Base-by-base conservation (phyloP, 352 stramenopile genomes). In the Phytophthora podocarpi region DNA sequence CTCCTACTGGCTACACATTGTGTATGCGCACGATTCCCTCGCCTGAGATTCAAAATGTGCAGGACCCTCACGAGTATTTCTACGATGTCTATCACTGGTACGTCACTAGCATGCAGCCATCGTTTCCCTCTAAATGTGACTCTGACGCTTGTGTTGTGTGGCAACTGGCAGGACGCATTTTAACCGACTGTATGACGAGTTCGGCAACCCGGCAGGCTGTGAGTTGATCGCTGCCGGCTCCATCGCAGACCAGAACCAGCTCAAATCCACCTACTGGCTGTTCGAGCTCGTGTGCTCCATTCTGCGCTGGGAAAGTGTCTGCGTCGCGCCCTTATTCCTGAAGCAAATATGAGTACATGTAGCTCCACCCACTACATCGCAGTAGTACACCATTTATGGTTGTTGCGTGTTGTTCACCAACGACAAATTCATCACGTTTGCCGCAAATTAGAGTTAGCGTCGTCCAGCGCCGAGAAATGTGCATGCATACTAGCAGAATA, bases 131-230 rank as follows among this genome's bases (percentile, higher is more conserved):
- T 32, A 1, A 28, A 23, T 12, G 3, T 45, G 11, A 40, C 30
- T 10, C 3, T 23, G 15, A 35, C 26, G 35, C 15, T 26, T 48
- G 4, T 50, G 5, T 20, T 51, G 1, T 37, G 30, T 69, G 27
- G n/a, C n/a, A n/a, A n/a, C n/a, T n/a, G n/a, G n/a, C 34, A 85
- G 76, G 76, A 76, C 73, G n/a, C 68, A 86, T 45, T 89, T 89
- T 37, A 83, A 89, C 49, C 73, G 75, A 63, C 45, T 85, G 24
- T 64, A 72, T 27, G 78, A 89, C 63, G 73, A 68, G 21, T 5
- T 52, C 28, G 79, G 72, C 27, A 67, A 74, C 4, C 50, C 64
- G 1, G 59, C 67, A 24, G 82, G 82, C 40, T 88, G 74, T 32
- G 82, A 91, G 42, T 58, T 87, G 24, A 55, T 82, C 16, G 61